Percentiles rank a stretch among this genome's conserved stretches.
phyloP scores from a whole-genome alignment of 1,284 basidiomycete genomes.

The Schizophyllum commune region DNA sequence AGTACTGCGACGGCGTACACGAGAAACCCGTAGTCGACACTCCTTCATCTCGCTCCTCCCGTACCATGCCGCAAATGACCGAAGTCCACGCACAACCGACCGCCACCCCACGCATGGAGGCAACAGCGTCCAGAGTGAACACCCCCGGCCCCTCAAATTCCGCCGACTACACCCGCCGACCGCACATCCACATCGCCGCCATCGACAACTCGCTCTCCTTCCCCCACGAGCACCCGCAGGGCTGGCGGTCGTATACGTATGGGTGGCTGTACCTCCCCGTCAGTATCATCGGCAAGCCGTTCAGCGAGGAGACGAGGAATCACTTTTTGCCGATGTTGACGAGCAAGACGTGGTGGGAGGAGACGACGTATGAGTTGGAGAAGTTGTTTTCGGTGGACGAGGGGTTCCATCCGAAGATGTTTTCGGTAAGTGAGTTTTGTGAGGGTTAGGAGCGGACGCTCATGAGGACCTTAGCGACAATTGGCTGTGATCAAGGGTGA shows the following conservation, averaged over 20 bases:
- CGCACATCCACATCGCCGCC: conserved; percentile 78
- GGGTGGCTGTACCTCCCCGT: conserved; percentile 90
- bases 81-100: conserved; percentile 35
- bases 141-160: conserved; percentile 14
- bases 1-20: conserved; percentile 71
- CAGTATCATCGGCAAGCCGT: conserved; percentile 77
- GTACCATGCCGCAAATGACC: conserved; percentile 65
- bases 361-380: conserved; percentile 72
- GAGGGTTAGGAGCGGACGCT: background rate
- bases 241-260: conserved; percentile 87
- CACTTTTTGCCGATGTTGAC: conserved; percentile 80
- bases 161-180: conserved; percentile 39
- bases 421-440: conserved; percentile 41
- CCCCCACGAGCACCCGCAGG: conserved; percentile 82
- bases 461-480: conserved; percentile 50
- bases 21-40: conserved; percentile 69
- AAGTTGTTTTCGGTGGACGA: conserved; percentile 76
- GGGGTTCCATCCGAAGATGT: conserved; percentile 84
- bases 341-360: conserved; percentile 85
- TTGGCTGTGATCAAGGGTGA: conserved; percentile 81
- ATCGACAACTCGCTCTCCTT: conserved; percentile 93
- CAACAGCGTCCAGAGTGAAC: conserved; percentile 21
- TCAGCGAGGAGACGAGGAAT: conserved; percentile 73
- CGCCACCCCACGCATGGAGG: conserved; percentile 30
- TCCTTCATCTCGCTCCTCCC: conserved; percentile 60